These are phyloP conservation scores for Aristolochia californica DNA, from an alignment of 164 flowering plant species.

Conservation along the genomic window DNA sequence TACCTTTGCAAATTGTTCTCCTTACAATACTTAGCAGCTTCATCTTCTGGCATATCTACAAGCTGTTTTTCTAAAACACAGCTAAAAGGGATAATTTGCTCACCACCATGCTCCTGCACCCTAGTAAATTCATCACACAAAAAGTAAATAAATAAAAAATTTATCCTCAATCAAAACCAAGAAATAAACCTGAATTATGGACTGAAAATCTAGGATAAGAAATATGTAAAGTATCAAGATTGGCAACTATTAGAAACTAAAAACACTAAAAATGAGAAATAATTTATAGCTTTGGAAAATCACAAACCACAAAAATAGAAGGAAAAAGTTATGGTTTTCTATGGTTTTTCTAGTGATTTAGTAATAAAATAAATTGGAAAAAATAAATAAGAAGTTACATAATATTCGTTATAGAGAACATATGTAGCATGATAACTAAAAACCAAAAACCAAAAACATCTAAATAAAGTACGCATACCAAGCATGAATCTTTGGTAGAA, in stretches of 20 bases:
- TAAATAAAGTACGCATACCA: slow-evolving; percentile 42
- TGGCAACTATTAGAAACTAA: no score
- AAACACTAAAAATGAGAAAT: no score
- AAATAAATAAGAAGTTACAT: no score
- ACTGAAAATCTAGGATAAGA: no score
- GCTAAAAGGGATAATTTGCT: slow-evolving; percentile 85
- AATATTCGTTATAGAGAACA: no score
- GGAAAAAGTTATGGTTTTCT: no score
- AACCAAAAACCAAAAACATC: not conserved
- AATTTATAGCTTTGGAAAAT: no score
- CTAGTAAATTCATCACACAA: slow-evolving; percentile 21
- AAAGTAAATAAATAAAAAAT: not conserved
- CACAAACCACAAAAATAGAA: no score
- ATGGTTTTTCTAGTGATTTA: no score
- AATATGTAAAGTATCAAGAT: no score
- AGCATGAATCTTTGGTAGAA: slow-evolving; percentile 96
- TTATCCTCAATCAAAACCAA: not conserved
- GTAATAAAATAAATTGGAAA: no score
- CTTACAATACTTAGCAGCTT: slow-evolving; percentile 89
- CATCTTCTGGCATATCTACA: slow-evolving; percentile 77
- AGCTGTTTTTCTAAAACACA: slow-evolving; percentile 75
- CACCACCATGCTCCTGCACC: slow-evolving; percentile 99
- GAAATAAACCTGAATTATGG: not conserved
- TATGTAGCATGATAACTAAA: no score
- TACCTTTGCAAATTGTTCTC: slow-evolving; percentile 91